Evolutionary conservation across 768 basidiomycete genomes (phyloP), one percentile per base, ranked within the genome.

Genomic region (Mycena galericulata): DNA sequence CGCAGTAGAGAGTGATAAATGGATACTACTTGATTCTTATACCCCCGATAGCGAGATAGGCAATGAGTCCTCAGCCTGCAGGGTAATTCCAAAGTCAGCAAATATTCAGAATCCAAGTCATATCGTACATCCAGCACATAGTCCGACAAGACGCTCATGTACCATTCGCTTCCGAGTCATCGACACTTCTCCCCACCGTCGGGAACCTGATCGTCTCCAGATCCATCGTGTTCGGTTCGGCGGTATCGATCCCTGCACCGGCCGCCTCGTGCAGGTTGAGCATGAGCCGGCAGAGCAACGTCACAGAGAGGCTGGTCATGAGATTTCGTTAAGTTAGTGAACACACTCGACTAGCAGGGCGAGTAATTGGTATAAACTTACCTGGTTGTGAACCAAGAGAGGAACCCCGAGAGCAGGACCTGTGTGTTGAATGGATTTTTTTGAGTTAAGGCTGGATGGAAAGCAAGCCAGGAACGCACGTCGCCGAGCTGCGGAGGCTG

Each of bases 351-450:
- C 14, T 32, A 3, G 10, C 18, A 18, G 55, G 20, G n/a, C n/a
- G n/a, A n/a, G n/a, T n/a, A n/a, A 7, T 4, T 55, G 22, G n/a
- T 40, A 45, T 17, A 29, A 7, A 7, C 12, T 32, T 18, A 58
- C 65, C 56, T 66, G 15, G 65, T 66, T 12, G 65, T 59, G 36
- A 66, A 66, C 65, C 57, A 66, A 5, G 65, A 66, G 3, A 66
- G 9, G 22, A 66, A 53, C 17, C 65, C 65, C 5, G 65, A 51
- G 30, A 66, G 65, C 6, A 66, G 50, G 4, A 66, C 46, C 57
- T 66, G 49, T 15, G n/a, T 10, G 18, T 12, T 47, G 36, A 24
- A 24, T 11, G 32, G n/a, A n/a, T n/a, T n/a, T n/a, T n/a, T n/a
- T n/a, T n/a, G n/a, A n/a, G n/a, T n/a, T n/a, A n/a, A n/a, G n/a